Evolutionary conservation across 2,329 filamentous ascomycete species (phyloP).

Genomic region (Pezicula rhizophila): DNA sequence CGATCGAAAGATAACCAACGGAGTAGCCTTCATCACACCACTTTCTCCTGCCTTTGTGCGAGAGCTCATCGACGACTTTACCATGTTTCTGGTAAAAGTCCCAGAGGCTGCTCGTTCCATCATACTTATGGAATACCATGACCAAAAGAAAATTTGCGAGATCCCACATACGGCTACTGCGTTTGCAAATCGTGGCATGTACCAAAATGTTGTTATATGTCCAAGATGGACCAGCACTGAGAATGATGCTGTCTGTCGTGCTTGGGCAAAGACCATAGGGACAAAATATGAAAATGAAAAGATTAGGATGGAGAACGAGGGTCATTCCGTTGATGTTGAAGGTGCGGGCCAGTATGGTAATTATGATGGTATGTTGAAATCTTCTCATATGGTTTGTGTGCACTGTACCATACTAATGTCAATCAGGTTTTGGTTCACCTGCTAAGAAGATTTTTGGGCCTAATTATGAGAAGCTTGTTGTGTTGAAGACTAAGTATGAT

Average conservation of each 20-base stretch:
- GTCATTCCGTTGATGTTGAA: constrained; percentile 4
- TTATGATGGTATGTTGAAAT: constrained; percentile 13
- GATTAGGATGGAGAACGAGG: neutral
- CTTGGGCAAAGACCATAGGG: constrained; percentile 12
- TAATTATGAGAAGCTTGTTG: constrained; percentile 34
- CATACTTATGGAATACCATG: constrained; percentile 15
- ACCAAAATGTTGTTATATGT: constrained; percentile 18
- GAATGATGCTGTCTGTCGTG: constrained; percentile 11
- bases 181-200: constrained; percentile 24
- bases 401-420: neutral
- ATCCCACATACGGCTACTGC: constrained; percentile 18
- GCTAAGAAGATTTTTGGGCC: constrained; percentile 32
- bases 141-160: constrained; percentile 11
- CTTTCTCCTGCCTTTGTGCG: constrained; percentile 21
- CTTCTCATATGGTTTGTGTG: neutral
- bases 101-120: constrained; percentile 17
- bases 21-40: constrained; percentile 29
- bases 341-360: constrained; percentile 18
- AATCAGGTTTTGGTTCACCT: constrained; percentile 8
- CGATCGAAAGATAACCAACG: constrained; percentile 31
- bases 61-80: constrained; percentile 22
- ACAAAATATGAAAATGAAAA: constrained; percentile 7
- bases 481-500: constrained; percentile 40
- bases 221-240: constrained; percentile 23
- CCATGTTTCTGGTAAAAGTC: constrained; percentile 18